Percentiles rank a stretch among this genome's conserved stretches.
phyloP scores from a whole-genome alignment of 768 basidiomycete species.

The Macrolepiota albuminosa region DNA sequence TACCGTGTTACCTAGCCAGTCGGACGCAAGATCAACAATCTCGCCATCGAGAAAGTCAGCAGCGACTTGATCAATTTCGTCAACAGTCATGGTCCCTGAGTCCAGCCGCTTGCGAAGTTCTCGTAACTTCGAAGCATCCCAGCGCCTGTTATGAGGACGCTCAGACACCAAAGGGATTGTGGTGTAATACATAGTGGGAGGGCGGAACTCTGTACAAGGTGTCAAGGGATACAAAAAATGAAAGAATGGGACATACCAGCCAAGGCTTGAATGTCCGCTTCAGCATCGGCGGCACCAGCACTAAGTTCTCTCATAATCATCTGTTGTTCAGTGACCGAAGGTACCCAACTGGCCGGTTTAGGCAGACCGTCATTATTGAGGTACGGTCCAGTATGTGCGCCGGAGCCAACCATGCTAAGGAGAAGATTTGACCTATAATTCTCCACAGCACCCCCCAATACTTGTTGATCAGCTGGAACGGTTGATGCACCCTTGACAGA shows the following conservation, averaged over 20 bases:
- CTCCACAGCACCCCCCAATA: slow-evolving; percentile 87
- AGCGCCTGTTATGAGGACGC: slow-evolving; percentile 77
- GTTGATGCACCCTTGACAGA: slow-evolving; percentile 90
- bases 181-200: slow-evolving; percentile 94
- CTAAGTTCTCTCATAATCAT: slow-evolving; percentile 95
- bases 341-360: slow-evolving; percentile 63
- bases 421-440: slow-evolving; percentile 93
- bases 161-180: slow-evolving; percentile 90
- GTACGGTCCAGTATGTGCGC: slow-evolving; percentile 55
- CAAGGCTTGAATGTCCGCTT: slow-evolving; percentile 80
- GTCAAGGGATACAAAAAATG: neutral
- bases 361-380: slow-evolving; percentile 48
- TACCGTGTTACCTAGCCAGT: slow-evolving; percentile 97
- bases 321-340: slow-evolving; percentile 88
- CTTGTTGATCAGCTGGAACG: slow-evolving; percentile 90
- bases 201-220: slow-evolving; percentile 72
- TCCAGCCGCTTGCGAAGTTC: slow-evolving; percentile 94
- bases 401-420: slow-evolving; percentile 81
- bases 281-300: slow-evolving; percentile 69
- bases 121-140: slow-evolving; percentile 91
- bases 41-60: slow-evolving; percentile 91
- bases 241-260: slow-evolving; percentile 58
- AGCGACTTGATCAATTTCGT: slow-evolving; percentile 89
- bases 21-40: slow-evolving; percentile 91
- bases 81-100: slow-evolving; percentile 75